phyloP scores from a whole-genome alignment of 2,329 filamentous ascomycete species.

The Hypoxylon sp. region DNA sequence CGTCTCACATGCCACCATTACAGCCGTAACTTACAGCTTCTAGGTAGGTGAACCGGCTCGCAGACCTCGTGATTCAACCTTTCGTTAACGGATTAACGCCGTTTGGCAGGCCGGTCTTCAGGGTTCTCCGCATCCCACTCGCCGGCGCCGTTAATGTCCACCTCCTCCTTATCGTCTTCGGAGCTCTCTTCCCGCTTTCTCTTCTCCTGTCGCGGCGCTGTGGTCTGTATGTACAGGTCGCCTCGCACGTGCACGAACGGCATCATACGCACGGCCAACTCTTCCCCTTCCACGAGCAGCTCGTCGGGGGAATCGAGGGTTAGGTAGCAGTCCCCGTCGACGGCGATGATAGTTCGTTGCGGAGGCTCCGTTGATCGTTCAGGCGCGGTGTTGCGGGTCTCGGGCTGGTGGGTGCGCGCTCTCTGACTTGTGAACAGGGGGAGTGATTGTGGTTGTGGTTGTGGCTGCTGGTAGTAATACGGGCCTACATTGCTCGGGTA shows the following conservation, averaged over 20 bases:
- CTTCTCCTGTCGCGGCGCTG: not conserved
- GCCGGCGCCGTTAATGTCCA: not conserved
- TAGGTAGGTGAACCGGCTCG: not conserved
- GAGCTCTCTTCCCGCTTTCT: not conserved
- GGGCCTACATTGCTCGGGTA: too few species aligned
- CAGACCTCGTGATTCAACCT: not conserved
- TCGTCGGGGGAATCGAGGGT: not conserved
- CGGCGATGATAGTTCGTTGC: not conserved
- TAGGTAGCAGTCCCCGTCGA: not conserved
- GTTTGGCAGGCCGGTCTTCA: not conserved
- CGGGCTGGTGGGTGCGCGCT: not conserved
- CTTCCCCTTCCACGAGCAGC: not conserved
- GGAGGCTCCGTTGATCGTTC: too few species aligned
- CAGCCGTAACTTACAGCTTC: not conserved
- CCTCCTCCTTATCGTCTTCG: not conserved
- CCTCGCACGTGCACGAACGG: slow-evolving; percentile 1
- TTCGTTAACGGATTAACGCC: not conserved
- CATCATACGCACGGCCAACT: not conserved
- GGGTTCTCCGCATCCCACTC: not conserved
- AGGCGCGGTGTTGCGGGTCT: not conserved
- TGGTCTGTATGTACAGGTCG: not conserved
- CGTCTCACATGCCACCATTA: not conserved
- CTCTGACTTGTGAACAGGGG: not conserved
- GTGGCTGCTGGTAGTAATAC: not conserved
- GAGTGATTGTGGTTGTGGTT: not conserved